These are phyloP conservation scores for Lentinus tigrinus DNA, from an alignment of 768 basidiomycete genomes.

Conservation along the genomic window DNA sequence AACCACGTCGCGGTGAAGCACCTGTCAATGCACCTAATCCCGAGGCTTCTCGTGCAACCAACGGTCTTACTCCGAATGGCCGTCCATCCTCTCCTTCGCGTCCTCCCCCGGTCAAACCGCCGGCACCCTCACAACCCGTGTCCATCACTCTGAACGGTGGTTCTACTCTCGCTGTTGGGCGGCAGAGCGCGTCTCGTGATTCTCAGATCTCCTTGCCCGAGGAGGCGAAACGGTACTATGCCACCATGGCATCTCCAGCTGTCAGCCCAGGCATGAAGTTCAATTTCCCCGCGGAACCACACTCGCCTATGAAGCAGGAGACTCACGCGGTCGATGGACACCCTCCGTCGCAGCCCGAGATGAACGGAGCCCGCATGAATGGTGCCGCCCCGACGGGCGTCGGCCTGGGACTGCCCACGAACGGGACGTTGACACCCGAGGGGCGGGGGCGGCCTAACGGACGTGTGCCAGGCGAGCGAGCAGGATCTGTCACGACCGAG, in stretches of 20 bases:
- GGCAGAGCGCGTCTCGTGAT: conserved; percentile 51
- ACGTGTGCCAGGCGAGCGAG: conserved; percentile 6
- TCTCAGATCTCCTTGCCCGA: conserved; percentile 73
- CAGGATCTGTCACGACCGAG: conserved; percentile 21
- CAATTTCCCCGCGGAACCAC: conserved; percentile 9
- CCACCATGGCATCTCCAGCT: conserved; percentile 59
- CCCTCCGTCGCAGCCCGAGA: background rate
- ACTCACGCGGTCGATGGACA: conserved; percentile 10
- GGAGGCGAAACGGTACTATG: conserved; percentile 72
- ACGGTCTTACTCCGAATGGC: background rate
- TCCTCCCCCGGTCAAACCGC: background rate
- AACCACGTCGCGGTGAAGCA: background rate
- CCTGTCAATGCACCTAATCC: background rate
- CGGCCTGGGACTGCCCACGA: conserved; percentile 2
- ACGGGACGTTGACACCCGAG: background rate
- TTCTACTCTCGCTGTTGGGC: conserved; percentile 16
- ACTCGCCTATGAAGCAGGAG: conserved; percentile 16
- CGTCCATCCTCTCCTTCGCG: background rate
- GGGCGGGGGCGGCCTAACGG: conserved; percentile 5
- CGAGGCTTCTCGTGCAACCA: background rate
- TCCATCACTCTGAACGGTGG: conserved; percentile 24
- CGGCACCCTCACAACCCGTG: conserved; percentile 18
- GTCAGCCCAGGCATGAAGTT: conserved; percentile 43
- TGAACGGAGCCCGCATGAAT: conserved; percentile 1
- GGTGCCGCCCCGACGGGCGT: background rate